Evolutionary conservation across 2,329 filamentous ascomycete species (phyloP), one percentile per base, ranked within the genome.

Genomic region (Blumeria hordei): DNA sequence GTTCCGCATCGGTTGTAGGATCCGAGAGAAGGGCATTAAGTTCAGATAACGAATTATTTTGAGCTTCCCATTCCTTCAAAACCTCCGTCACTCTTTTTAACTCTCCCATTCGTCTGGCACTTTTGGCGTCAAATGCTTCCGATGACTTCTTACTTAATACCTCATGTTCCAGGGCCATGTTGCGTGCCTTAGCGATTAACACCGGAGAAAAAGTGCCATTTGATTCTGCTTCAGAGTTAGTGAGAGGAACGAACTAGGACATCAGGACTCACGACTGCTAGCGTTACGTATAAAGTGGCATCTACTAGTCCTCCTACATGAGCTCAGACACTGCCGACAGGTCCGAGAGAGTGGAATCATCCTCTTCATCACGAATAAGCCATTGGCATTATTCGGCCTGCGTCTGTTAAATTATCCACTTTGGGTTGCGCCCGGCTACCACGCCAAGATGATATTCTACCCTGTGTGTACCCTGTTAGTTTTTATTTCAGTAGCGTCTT

Each of bases 71-170:
- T 59, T 76, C 73, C 56, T 69, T 71, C 57, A 84, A 67, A 12
- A 79, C 79, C 10, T 67, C 60, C 3, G 75, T 73, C 8, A 83
- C 74, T 16, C 71, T 68, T 47, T 74, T 73, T 39, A 83, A 69
- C 65, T 83, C 78, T 61, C 80, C 80, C 1, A 73, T 69, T 39
- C 79, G 73, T 61, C 76, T 79, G 0, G 78, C 77, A 3, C 70
- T 72, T 54, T 72, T 72, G 0, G 71, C 61, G 60, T 82, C 76
- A 63, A 80, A 84, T 51, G 70, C 68, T 33, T 69, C 67, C 44
- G 71, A 71, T 21, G 81, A 72, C 16, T 70, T 65, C 32, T 65
- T 65, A 52, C 71, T 70, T n/a, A 84, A 70, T 47, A 69, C 66
- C 34, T 72, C 69, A 62, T 83, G 74, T 60, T 84, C 80, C 59